Evolutionary conservation across 495 filamentous ascomycete species (phyloP), one percentile per base, ranked within the genome.

Genomic region (Penicillium steckii): DNA sequence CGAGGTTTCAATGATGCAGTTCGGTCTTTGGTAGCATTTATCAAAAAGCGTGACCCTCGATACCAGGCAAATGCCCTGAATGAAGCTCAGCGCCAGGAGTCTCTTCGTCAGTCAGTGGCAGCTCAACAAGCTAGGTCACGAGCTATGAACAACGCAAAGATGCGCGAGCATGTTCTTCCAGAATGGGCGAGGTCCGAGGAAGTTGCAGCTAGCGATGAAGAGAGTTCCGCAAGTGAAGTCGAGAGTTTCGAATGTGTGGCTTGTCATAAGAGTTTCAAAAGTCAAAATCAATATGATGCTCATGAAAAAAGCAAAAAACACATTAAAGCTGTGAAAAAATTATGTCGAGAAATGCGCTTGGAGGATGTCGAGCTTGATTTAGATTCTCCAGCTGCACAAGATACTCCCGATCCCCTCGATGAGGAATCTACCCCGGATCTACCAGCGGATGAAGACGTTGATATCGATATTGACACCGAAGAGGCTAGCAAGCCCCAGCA

Each of bases 261-360:
- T 18, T 99, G 94, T 65, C 80, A 82, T 60, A 99, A 99, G 71
- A 86, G 59, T 3, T 99, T 97, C 77, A 95, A 95, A 65, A 96
- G 91, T 50, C 86, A 96, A 62, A 89, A 88, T 57, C 94, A 97
- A 59, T 93, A 85, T 53, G 84, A 92, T 63, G 84, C 88, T n/a
- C 94, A 99, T 61, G 93, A 97, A 71, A 88, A 86, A 69, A 96
- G 91, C 73, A 97, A 95, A 64, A 97, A 97, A 65, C 94, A 99
- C 62, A 61, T 84, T 38, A 96, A 95, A 63, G 87, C 89, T 3
- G 80, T 96, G 4, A 83, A 90, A 53, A 81, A 90, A 54, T 67
- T 99, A 29, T 82, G 80, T 59, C 77, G 83, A 60, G 85, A 93
- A 67, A 97, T 99, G 93, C 79, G 74, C 56, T 80, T 84, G 56